These are phyloP conservation scores for Ascobolus immersus DNA, from an alignment of 495 filamentous ascomycete genomes.

Conservation along the genomic window DNA sequence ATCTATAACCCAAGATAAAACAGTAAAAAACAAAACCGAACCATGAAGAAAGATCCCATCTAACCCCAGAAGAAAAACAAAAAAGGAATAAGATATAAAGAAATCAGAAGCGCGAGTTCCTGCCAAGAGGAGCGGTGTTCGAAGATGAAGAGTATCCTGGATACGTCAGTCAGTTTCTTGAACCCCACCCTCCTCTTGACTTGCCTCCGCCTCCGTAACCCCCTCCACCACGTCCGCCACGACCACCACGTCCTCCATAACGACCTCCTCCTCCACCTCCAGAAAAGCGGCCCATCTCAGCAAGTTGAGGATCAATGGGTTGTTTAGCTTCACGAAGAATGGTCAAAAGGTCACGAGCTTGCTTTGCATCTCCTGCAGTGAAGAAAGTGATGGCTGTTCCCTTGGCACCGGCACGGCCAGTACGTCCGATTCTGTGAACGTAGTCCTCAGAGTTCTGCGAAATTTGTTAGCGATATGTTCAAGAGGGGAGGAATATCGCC, in stretches of 20 bases:
- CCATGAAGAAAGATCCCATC: too few species aligned
- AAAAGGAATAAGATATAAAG: too few species aligned
- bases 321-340: slow-evolving; percentile 94
- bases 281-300: slow-evolving; percentile 83
- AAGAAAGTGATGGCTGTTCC: slow-evolving; percentile 91
- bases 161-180: neutral
- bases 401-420: slow-evolving; percentile 78
- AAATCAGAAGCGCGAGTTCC: slow-evolving; percentile 21
- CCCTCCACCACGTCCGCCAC: slow-evolving; percentile 40
- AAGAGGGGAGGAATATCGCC: slow-evolving; percentile 1
- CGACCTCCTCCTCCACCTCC: slow-evolving; percentile 60
- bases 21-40: too few species aligned
- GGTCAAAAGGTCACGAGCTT: slow-evolving; percentile 79
- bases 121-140: neutral
- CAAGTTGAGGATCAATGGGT: slow-evolving; percentile 83
- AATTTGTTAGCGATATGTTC: slow-evolving; percentile 4
- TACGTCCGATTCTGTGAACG: slow-evolving; percentile 94
- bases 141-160: neutral
- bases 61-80: too few species aligned
- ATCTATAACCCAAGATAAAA: too few species aligned
- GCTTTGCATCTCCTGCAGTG: slow-evolving; percentile 97
- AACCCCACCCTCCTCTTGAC: slow-evolving; percentile 1
- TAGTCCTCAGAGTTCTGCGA: slow-evolving; percentile 99
- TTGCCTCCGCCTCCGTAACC: slow-evolving; percentile 25
- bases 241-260: slow-evolving; percentile 36